Percentiles rank a stretch among this genome's conserved stretches.
Conservation (phyloP, 1,139 yeast genomes). For the Pichia sp. region DNA sequence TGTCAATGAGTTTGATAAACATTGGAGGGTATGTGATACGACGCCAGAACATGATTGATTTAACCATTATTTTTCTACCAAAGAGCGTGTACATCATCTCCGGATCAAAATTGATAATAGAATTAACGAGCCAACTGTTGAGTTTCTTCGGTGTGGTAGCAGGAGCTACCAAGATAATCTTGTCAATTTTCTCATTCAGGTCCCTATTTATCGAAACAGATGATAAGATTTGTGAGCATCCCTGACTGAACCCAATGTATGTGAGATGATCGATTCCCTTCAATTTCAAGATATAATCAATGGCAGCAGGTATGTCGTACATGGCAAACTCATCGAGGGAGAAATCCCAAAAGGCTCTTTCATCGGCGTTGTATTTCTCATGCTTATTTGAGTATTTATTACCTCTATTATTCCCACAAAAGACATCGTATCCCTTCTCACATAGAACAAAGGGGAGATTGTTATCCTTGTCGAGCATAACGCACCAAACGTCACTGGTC, state of each 20-base stretch:
- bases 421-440: constrained; percentile 83
- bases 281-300: constrained; percentile 51
- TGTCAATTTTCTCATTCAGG: constrained; percentile 60
- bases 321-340: constrained; percentile 81
- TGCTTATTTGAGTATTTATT: constrained; percentile 62
- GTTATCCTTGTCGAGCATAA: constrained; percentile 52
- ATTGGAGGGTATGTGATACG: constrained; percentile 76
- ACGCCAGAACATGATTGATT: constrained; percentile 80
- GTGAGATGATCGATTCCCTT: constrained; percentile 40
- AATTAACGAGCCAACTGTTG: constrained; percentile 66
- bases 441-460: constrained; percentile 73
- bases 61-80: constrained; percentile 66
- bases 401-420: constrained; percentile 88
- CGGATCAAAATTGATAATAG: constrained; percentile 75
- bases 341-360: constrained; percentile 68
- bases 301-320: constrained; percentile 72
- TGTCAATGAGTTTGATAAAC: constrained; percentile 66
- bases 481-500: constrained; percentile 79
- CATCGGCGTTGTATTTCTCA: constrained; percentile 29
- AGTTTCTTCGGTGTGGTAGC: constrained; percentile 92
- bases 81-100: constrained; percentile 64
- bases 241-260: constrained; percentile 86
- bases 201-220: constrained; percentile 63
- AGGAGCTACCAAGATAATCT: constrained; percentile 63
- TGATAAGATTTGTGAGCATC: constrained; percentile 89